Evolutionary conservation across 2,329 filamentous ascomycete genomes (phyloP), one percentile per base, ranked within the genome.

Genomic region (Teratosphaeria nubilosa): DNA sequence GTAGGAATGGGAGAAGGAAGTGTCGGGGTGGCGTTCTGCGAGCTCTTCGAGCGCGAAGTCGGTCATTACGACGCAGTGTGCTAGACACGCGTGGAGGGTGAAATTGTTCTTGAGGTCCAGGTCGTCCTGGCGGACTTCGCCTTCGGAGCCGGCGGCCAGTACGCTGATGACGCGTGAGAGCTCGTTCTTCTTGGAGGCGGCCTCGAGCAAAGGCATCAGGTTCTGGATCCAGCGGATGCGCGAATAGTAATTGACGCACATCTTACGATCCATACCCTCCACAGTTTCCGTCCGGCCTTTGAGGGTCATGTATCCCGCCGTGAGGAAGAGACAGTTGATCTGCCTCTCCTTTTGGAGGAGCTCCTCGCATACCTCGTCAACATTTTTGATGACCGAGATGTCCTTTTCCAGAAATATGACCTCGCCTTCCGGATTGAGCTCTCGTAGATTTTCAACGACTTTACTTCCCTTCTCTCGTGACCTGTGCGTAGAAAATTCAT

Each of bases 201-300:
- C 66, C 11, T 73, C 72, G 1, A 87, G 74, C 0, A 79, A 48
- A 2, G 84, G 83, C 9, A 85, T 77, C 0, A 87, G 76, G 56
- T 84, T 82, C 51, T 75, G 58, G 13, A 80, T 75, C 64, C 85
- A 81, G 45, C 81, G 80, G 61, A 80, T 76, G 22, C 83, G 83
- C 4, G 79, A 75, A 70, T 86, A 85, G 70, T 80, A 81, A 22
- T 75, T 73, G 16, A 86, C 74, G 7, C 78, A 74, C 25, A 77
- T 75, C 32, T 78, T 75, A 30, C 76, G 73, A 55, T 82, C 76
- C 1, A 87, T 73, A 2, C 80, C 81, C 69, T 87, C 84, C 0
- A 71, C 55, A 0, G 82, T 84, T 60, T 84, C 83, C 11, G 67
- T 64, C 5, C 74, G 65, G n/a, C 74, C 74, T 51, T 67, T 67